Conservation (phyloP, 208 protist genomes). For the Acanthamoeba sp. region DNA sequence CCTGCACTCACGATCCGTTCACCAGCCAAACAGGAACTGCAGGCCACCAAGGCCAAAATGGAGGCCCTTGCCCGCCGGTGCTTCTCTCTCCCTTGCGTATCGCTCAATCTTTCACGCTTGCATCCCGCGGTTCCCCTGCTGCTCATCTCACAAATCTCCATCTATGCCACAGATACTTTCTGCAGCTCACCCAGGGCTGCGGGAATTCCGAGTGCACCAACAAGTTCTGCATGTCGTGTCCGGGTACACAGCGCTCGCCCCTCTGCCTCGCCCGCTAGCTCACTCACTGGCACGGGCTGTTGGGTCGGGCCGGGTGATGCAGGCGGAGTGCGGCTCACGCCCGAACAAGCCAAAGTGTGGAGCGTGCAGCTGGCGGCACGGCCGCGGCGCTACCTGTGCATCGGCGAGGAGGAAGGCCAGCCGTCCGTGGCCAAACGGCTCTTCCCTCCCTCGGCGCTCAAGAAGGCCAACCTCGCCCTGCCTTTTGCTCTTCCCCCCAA, state of each 20-base stretch:
- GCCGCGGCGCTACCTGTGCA: constrained; percentile 57
- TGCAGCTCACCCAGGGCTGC: constrained; percentile 61
- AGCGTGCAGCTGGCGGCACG: constrained; percentile 58
- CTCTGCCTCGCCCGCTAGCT: neutral
- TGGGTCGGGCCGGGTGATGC: too few relatives aligned
- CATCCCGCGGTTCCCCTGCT: neutral
- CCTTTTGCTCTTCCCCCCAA: neutral
- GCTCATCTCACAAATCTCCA: neutral
- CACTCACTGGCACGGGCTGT: too few relatives aligned
- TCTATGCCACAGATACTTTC: neutral
- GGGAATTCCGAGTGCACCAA: constrained; percentile 60
- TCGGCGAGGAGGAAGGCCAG: constrained; percentile 18
- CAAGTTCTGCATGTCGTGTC: constrained; percentile 39
- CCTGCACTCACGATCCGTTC: constrained; percentile 11
- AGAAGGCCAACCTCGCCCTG: constrained; percentile 14
- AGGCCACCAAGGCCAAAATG: constrained; percentile 14
- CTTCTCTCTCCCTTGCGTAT: neutral
- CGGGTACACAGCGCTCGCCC: neutral
- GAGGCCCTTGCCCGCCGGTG: constrained; percentile 21
- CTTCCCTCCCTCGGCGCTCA: constrained; percentile 42
- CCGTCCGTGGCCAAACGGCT: constrained; percentile 38
- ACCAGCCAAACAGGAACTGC: neutral
- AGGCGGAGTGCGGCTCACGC: constrained; percentile 46
- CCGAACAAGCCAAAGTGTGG: constrained; percentile 69
- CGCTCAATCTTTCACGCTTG: neutral